Conservation (phyloP, 108 stramenopile genomes). For the Cylindrotheca fusiformis region DNA sequence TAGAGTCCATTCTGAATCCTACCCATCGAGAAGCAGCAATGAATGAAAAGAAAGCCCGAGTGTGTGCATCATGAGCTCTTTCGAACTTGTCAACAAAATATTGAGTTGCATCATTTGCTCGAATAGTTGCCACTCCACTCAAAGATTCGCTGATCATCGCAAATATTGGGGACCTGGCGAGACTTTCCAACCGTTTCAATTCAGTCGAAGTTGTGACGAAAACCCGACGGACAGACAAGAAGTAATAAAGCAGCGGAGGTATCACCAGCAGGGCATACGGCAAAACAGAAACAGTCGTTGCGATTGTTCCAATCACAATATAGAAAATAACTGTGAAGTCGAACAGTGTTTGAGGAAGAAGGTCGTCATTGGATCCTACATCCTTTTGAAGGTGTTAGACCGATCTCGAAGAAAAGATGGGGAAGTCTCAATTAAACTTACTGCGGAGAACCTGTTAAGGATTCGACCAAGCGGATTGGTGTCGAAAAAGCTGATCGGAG, state of each 20-base stretch:
- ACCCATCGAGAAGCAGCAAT: slow-evolving; percentile 82
- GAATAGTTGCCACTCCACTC: slow-evolving; percentile 84
- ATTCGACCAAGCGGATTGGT: slow-evolving; percentile 85
- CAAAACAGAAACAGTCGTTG: slow-evolving; percentile 53
- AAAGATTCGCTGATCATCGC: slow-evolving; percentile 79
- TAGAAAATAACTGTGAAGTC: slow-evolving; percentile 60
- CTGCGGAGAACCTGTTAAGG: slow-evolving; percentile 60
- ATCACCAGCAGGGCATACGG: slow-evolving; percentile 56
- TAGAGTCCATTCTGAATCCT: slow-evolving; percentile 81
- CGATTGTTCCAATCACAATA: slow-evolving; percentile 50
- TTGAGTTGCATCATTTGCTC: slow-evolving; percentile 56
- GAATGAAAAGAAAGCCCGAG: slow-evolving; percentile 81
- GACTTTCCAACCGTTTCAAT: slow-evolving; percentile 72
- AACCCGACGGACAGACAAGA: slow-evolving; percentile 45
- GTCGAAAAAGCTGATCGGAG: slow-evolving; percentile 83
- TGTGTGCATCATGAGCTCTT: slow-evolving; percentile 58
- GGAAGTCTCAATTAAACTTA: no score
- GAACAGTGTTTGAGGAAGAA: slow-evolving; percentile 51
- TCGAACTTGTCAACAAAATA: slow-evolving; percentile 63
- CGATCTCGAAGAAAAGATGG: no score
- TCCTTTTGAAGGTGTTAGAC: no score
- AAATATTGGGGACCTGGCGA: slow-evolving; percentile 76
- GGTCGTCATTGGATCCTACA: slow-evolving; percentile 74
- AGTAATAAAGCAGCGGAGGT: slow-evolving; percentile 68
- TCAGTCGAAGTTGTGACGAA: slow-evolving; percentile 73